Percentiles rank a stretch among this genome's conserved stretches.
Conservation (phyloP, 2,329 filamentous ascomycete genomes). For the Penicillium italicum region DNA sequence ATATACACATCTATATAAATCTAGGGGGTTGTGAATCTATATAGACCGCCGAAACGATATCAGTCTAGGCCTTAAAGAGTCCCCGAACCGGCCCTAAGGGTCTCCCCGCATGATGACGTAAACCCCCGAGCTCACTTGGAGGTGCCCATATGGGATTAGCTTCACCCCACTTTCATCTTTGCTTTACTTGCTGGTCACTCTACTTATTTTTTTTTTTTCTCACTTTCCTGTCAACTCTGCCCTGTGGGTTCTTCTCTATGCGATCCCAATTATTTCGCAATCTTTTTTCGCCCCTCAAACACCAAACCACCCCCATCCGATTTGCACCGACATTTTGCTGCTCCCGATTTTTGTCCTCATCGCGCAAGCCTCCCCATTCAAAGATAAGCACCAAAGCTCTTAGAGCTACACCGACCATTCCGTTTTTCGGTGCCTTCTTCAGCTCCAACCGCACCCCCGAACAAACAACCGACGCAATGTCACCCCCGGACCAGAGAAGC, state of each 20-base stretch:
- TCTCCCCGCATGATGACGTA: slow-evolving; percentile 34
- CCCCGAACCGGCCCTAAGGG: neutral
- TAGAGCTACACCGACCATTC: slow-evolving; percentile 71
- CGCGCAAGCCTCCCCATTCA: slow-evolving; percentile 16
- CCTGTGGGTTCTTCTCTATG: no score
- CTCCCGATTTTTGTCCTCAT: slow-evolving; percentile 22
- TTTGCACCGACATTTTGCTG: slow-evolving; percentile 9
- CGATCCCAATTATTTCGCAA: slow-evolving; percentile 25
- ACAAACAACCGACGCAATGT: slow-evolving; percentile 38
- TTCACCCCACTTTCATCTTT: slow-evolving; percentile 3
- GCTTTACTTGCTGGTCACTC: neutral
- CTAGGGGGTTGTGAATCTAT: neutral
- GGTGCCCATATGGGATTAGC: slow-evolving; percentile 5
- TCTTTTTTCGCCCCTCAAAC: slow-evolving; percentile 20
- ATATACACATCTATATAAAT: no score
- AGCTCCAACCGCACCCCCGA: slow-evolving; percentile 54
- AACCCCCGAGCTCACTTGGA: slow-evolving; percentile 3
- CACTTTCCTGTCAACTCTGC: neutral
- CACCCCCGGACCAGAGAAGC: slow-evolving; percentile 74
- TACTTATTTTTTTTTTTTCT: neutral
- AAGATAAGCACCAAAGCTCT: slow-evolving; percentile 40
- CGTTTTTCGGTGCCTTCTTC: slow-evolving; percentile 75
- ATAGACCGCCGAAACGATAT: neutral
- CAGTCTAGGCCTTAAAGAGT: neutral
- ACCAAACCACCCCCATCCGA: slow-evolving; percentile 21